Base-by-base conservation (phyloP, 495 filamentous ascomycete genomes). In the Cudoniella acicularis region DNA sequence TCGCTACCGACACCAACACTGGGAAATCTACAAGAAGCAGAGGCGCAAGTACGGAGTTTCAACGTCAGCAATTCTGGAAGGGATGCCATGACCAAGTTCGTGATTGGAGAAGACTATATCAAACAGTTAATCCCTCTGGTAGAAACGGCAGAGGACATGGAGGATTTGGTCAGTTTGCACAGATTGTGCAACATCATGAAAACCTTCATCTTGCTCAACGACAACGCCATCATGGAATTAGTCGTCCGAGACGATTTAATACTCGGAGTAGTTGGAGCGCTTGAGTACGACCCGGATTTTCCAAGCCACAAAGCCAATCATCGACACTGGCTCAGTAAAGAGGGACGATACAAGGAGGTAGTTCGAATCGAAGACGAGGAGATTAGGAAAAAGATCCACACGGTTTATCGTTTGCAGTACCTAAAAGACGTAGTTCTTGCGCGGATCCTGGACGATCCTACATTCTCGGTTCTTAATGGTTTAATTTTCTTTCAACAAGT, bases 401-500 rank as follows among this genome's bases (percentile, higher is more conserved):
- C 88, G 70, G 98, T 94, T 1, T 98, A 95, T 77, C 90, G 94
- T 52, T 74, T 98, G 18, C 94, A 96, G 67, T 98, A 98, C 69
- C 77, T 98, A n/a, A 98, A 98, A 72, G 94, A 98, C 65, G 94
- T 98, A 52, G 94, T 98, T 3, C 81, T 98, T 43, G 94, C 94
- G 22, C 86, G 94, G 49, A 98, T 98, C 58, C 79, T 98, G 42
- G 94, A 98, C 71, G 94, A 98, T 68, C 94, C 93, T 56, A 98
- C 94, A 25, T 98, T 98, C 67, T 94, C 90, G 16, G 93, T 98
- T 26, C 86, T 98, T 55, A 98, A 98, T 76, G 96, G 91, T 46
- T 80, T 98, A 67, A 98, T 98, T 57, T 98, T 96, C 77, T 98
- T 92, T 80, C 92, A 97, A 71, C 94, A 98, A 75, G 92, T 98